These are phyloP conservation scores for Dioscorea alata DNA, from an alignment of 106 monocot species.

Conservation along the genomic window DNA sequence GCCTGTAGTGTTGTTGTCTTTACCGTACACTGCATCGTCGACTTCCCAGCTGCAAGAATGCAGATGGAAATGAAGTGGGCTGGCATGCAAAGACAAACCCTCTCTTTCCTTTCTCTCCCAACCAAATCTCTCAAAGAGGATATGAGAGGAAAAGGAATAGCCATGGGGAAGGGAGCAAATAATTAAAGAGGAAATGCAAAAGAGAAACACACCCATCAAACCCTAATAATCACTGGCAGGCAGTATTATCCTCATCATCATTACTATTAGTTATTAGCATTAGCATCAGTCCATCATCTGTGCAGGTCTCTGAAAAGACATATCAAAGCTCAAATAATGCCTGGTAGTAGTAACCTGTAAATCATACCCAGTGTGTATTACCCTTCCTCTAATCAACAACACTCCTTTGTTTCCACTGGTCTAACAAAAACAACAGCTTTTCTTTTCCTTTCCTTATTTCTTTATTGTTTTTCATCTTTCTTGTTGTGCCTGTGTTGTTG, in stretches of 20 bases:
- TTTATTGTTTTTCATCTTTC: neutral
- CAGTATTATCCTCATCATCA: too few species aligned
- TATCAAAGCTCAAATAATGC: conserved; percentile 21
- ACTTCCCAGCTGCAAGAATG: conserved; percentile 1
- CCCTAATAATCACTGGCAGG: conserved; percentile 11
- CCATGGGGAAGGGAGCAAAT: neutral
- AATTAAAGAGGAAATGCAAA: conserved; percentile 9
- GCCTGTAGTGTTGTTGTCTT: neutral
- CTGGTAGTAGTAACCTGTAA: neutral
- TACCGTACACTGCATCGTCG: conserved; percentile 9
- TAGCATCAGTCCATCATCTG: too few species aligned
- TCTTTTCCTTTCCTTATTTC: neutral
- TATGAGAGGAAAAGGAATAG: neutral
- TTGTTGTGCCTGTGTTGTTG: neutral
- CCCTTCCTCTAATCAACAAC: too few species aligned
- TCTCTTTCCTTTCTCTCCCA: conserved; percentile 3
- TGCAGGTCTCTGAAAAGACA: conserved; percentile 31
- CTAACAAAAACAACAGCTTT: too few species aligned
- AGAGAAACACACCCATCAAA: conserved; percentile 11
- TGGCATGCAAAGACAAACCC: conserved; percentile 13
- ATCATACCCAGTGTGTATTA: too few species aligned
- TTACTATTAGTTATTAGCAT: too few species aligned
- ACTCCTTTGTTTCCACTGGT: too few species aligned
- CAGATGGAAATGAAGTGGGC: conserved; percentile 20
- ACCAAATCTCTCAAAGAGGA: neutral